Percentiles rank a stretch among this genome's conserved stretches.
phyloP scores from a whole-genome alignment of 257 asterid species.

The Eucommia ulmoides region DNA sequence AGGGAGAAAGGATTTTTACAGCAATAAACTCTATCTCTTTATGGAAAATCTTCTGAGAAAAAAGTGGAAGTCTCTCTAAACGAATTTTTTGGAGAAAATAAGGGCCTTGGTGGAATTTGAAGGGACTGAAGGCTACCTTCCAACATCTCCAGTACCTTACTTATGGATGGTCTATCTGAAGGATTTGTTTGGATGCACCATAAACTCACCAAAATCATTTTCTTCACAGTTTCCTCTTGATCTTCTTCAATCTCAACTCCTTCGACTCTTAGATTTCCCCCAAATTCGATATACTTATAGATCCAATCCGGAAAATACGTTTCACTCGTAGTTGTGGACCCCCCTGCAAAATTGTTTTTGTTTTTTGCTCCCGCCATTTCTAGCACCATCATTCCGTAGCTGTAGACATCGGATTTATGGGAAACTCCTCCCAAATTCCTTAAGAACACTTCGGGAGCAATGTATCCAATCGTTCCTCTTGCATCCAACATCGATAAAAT shows the following conservation, averaged over 20 bases:
- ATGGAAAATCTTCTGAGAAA: no score
- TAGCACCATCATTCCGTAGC: constrained; percentile 27
- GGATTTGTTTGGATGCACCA: constrained; percentile 30
- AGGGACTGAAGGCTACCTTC: constrained; percentile 13
- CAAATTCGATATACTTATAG: constrained; percentile 9
- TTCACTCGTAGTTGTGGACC: constrained; percentile 1
- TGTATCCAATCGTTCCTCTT: constrained; percentile 31
- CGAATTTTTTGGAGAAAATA: constrained; percentile 5
- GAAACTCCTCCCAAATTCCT: constrained; percentile 26
- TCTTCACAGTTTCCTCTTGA: constrained; percentile 2
- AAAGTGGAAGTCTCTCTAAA: not conserved
- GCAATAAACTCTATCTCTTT: no score
- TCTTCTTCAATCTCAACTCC: constrained; percentile 7
- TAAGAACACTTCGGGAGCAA: constrained; percentile 24
- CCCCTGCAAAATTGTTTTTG: constrained; percentile 5
- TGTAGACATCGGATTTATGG: constrained; percentile 30
- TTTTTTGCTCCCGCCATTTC: constrained; percentile 27
- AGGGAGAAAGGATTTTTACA: no score
- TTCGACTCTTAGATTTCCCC: not conserved
- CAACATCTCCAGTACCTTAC: constrained; percentile 21
- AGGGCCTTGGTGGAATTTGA: constrained; percentile 17
- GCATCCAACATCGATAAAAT: constrained; percentile 17
- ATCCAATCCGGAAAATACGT: constrained; percentile 26
- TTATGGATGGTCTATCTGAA: constrained; percentile 12
- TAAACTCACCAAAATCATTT: constrained; percentile 15